Evolutionary conservation across 2,329 filamentous ascomycete species (phyloP).

Genomic region (Paracorniculantispora psalliotae): DNA sequence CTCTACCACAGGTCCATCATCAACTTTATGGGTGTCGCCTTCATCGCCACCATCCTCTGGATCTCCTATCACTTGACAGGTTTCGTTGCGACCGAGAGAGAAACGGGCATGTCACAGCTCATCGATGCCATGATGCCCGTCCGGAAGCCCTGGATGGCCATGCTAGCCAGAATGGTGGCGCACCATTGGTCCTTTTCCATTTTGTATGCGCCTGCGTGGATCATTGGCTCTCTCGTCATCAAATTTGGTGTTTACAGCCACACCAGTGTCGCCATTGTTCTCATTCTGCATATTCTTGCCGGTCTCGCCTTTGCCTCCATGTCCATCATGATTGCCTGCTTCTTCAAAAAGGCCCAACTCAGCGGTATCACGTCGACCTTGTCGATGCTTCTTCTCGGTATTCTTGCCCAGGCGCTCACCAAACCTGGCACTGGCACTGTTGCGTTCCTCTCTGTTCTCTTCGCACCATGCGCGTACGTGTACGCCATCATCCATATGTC

Average conservation of each 20-base stretch:
- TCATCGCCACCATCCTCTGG: slow-evolving; percentile 74
- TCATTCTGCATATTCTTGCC: slow-evolving; percentile 70
- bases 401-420: slow-evolving; percentile 72
- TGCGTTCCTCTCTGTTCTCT: slow-evolving; percentile 66
- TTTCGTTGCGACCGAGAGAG: slow-evolving; percentile 78
- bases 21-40: slow-evolving; percentile 70
- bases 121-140: slow-evolving; percentile 91
- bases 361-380: slow-evolving; percentile 78
- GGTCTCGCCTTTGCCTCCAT: slow-evolving; percentile 75
- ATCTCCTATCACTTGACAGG: slow-evolving; percentile 85
- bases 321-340: slow-evolving; percentile 72
- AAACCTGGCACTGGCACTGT: slow-evolving; percentile 60
- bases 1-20: slow-evolving; percentile 68
- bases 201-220: slow-evolving; percentile 78
- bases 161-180: slow-evolving; percentile 70
- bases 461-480: slow-evolving; percentile 83
- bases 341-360: slow-evolving; percentile 84
- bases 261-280: slow-evolving; percentile 59
- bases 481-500: slow-evolving; percentile 74
- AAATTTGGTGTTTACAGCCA: slow-evolving; percentile 59
- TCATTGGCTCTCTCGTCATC: slow-evolving; percentile 66
- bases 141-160: slow-evolving; percentile 66
- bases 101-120: slow-evolving; percentile 80
- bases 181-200: slow-evolving; percentile 76
- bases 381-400: slow-evolving; percentile 66